Evolutionary conservation across 495 filamentous ascomycete genomes (phyloP).

Genomic region (Glonium stellatum): DNA sequence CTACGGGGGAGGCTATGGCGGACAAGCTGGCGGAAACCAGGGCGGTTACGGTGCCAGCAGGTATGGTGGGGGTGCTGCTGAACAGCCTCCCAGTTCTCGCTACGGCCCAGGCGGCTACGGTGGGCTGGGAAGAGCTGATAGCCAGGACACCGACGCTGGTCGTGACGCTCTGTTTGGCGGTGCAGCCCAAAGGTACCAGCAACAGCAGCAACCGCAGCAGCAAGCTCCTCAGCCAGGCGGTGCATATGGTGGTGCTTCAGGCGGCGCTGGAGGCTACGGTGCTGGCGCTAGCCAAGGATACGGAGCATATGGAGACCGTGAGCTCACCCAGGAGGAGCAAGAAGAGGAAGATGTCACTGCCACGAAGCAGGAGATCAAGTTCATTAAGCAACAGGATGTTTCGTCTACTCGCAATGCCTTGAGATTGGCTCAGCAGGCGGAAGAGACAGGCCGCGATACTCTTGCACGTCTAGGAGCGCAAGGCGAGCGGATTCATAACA

Average conservation of each 20-base stretch:
- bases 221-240: constrained; percentile 33
- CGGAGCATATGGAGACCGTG: constrained; percentile 54
- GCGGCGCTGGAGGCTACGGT: constrained; percentile 9
- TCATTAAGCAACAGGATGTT: constrained; percentile 69
- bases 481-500: constrained; percentile 67
- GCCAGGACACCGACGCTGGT: constrained; percentile 52
- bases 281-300: constrained; percentile 37
- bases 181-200: constrained; percentile 40
- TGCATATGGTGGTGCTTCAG: constrained; percentile 45
- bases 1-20: constrained; percentile 18
- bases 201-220: constrained; percentile 34
- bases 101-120: constrained; percentile 64
- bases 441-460: constrained; percentile 64
- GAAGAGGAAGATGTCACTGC: constrained; percentile 54
- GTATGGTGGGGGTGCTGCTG: background rate
- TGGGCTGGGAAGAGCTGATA: constrained; percentile 52
- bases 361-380: constrained; percentile 66
- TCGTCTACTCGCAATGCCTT: constrained; percentile 63
- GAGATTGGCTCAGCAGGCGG: constrained; percentile 57
- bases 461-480: constrained; percentile 57
- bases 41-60: constrained; percentile 5
- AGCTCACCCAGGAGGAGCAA: constrained; percentile 64
- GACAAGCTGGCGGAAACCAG: background rate
- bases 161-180: constrained; percentile 61
- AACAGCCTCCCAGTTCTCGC: constrained; percentile 36